These are phyloP conservation scores for Teratosphaeriaceae sp. DNA, from an alignment of 2,329 filamentous ascomycete genomes.

Conservation along the genomic window DNA sequence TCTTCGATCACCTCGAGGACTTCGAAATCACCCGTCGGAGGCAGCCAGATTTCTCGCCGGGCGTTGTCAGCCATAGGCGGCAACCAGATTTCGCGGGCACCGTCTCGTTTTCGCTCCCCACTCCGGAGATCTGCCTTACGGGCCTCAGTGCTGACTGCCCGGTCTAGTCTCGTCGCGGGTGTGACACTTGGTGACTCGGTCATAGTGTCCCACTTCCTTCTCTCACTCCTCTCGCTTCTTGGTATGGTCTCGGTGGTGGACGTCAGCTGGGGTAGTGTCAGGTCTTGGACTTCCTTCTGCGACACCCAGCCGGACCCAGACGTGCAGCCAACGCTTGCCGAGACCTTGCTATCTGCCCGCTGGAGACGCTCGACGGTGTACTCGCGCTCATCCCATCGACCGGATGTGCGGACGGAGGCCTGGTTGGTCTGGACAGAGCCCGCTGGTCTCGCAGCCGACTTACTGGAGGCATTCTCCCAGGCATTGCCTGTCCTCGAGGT, in stretches of 20 bases:
- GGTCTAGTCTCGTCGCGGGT: background rate
- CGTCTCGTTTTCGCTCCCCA: background rate
- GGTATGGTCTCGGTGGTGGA: background rate
- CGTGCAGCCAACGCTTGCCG: background rate
- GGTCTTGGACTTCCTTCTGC: background rate
- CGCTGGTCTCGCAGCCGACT: no score
- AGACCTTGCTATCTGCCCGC: background rate
- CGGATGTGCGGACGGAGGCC: no score
- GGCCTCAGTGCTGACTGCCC: constrained; percentile 2
- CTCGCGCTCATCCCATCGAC: background rate
- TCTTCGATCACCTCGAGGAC: constrained; percentile 1
- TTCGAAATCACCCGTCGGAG: background rate
- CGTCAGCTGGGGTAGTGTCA: background rate
- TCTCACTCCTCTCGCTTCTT: constrained; percentile 2
- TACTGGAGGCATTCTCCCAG: no score
- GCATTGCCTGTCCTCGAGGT: no score
- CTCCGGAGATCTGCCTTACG: constrained; percentile 4
- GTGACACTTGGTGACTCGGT: background rate
- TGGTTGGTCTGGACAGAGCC: background rate
- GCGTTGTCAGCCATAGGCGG: no score
- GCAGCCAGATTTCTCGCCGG: background rate
- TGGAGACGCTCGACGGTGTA: background rate
- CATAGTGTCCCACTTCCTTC: constrained; percentile 4
- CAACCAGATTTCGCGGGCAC: no score
- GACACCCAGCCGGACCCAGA: background rate